Evolutionary conservation across 805 yeast genomes (phyloP).

Genomic region (Candida michaelii): DNA sequence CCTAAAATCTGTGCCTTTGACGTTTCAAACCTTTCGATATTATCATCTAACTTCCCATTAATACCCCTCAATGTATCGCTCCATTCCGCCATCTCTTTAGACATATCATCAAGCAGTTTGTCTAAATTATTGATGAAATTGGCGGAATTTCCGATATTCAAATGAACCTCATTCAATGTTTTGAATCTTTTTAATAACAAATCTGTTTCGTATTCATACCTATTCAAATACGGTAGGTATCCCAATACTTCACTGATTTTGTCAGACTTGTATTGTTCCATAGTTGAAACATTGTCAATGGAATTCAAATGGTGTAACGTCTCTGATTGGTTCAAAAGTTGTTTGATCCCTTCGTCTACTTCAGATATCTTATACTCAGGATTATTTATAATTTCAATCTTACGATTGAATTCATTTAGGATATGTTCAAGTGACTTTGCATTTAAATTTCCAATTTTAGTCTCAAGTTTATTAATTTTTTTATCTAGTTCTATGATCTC

Average conservation of each 20-base stretch:
- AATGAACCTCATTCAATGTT: slow-evolving; percentile 32
- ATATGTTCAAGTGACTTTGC: slow-evolving; percentile 23
- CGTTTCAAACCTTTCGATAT: slow-evolving; percentile 22
- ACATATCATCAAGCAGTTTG: slow-evolving; percentile 22
- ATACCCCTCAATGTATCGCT: slow-evolving; percentile 22
- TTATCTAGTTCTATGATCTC: slow-evolving; percentile 11
- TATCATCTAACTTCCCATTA: slow-evolving; percentile 23
- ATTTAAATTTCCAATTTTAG: slow-evolving; percentile 7
- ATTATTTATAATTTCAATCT: slow-evolving; percentile 32
- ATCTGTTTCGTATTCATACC: slow-evolving; percentile 23
- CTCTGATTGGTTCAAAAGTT: slow-evolving; percentile 28
- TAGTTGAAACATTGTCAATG: slow-evolving; percentile 2
- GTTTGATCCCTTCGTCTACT: slow-evolving; percentile 24
- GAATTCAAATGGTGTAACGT: slow-evolving; percentile 11
- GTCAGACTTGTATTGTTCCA: slow-evolving; percentile 7
- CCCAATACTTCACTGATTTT: slow-evolving; percentile 26
- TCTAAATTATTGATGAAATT: slow-evolving; percentile 27
- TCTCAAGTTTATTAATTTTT: slow-evolving; percentile 9
- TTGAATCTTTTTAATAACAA: slow-evolving; percentile 28
- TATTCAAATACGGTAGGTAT: slow-evolving; percentile 27
- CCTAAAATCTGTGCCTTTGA: slow-evolving; percentile 14
- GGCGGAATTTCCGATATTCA: slow-evolving; percentile 29
- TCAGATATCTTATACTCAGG: slow-evolving; percentile 30
- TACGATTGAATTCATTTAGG: slow-evolving; percentile 32
- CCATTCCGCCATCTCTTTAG: slow-evolving; percentile 32